Percentiles rank a stretch among this genome's conserved stretches.
Evolutionary conservation across 1,139 yeast genomes (phyloP).

Genomic region (Taphrina confusa): DNA sequence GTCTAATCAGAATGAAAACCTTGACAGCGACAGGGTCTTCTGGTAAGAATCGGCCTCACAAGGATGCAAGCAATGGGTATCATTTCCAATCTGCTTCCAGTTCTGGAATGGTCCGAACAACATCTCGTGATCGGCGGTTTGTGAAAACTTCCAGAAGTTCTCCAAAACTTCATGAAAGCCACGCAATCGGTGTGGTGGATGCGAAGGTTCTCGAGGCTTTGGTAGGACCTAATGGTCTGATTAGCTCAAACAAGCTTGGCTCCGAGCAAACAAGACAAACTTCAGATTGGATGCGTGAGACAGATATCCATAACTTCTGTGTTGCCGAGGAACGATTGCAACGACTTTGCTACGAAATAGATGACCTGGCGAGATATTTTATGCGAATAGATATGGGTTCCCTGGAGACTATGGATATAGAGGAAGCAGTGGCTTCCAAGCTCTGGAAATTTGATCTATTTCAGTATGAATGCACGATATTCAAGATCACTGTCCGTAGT

Average conservation of each 20-base stretch:
- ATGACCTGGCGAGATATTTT: conserved; percentile 8
- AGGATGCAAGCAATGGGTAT: background rate
- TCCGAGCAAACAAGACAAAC: conserved; percentile 10
- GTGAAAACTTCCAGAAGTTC: conserved; percentile 9
- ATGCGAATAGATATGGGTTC: background rate
- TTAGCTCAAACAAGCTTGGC: conserved; percentile 15
- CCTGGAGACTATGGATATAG: background rate
- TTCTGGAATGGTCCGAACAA: background rate
- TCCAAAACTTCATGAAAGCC: background rate
- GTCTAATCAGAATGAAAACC: conserved; percentile 12
- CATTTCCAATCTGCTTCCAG: background rate
- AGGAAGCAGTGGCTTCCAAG: conserved; percentile 7
- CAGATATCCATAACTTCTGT: conserved; percentile 30
- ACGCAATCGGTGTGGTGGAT: conserved; percentile 13
- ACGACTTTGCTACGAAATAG: conserved; percentile 27
- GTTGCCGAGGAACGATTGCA: conserved; percentile 26
- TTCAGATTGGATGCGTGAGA: conserved; percentile 17
- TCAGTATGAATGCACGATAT: conserved; percentile 3
- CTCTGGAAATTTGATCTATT: conserved; percentile 26
- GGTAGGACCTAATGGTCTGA: conserved; percentile 1
- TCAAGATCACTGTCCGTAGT: conserved; percentile 7
- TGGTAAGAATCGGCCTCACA: too few species aligned
- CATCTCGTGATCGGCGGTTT: conserved; percentile 10
- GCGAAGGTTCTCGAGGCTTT: conserved; percentile 10
- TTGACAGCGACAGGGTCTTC: too few species aligned